A percentile compares a stretch with the other conserved stretches of the same genome.
Conservation (phyloP, 331 rosid genomes). For the Pyrus hybrid region DNA sequence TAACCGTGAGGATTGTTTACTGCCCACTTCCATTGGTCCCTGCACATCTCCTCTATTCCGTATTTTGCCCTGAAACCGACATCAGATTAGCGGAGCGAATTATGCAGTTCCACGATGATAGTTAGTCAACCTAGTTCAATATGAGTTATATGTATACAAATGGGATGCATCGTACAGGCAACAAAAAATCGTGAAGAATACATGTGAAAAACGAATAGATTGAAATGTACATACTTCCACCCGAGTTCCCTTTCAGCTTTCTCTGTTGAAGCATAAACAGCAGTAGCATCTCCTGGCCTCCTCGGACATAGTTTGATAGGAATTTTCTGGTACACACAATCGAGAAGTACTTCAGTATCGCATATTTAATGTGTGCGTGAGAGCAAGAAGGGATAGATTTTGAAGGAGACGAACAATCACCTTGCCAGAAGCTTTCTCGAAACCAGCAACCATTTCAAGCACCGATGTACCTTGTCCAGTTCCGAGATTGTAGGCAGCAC, state of each 20-base stretch:
- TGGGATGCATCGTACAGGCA: too few relatives aligned
- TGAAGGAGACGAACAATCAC: constrained; percentile 18
- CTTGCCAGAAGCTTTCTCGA: constrained; percentile 87
- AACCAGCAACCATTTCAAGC: constrained; percentile 87
- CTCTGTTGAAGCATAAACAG: constrained; percentile 86
- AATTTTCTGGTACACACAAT: constrained; percentile 52
- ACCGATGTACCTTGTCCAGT: constrained; percentile 90
- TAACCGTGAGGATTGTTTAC: constrained; percentile 84
- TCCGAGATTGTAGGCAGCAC: constrained; percentile 83
- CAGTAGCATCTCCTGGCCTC: constrained; percentile 88
- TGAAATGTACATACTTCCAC: constrained; percentile 58
- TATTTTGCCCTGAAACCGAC: constrained; percentile 67
- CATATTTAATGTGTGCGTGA: not conserved
- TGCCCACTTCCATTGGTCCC: constrained; percentile 99
- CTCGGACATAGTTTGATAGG: constrained; percentile 64
- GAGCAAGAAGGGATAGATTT: not conserved
- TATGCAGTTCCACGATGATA: not conserved
- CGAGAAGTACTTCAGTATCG: not conserved
- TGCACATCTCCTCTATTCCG: constrained; percentile 86
- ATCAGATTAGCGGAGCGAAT: not conserved
- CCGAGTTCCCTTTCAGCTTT: constrained; percentile 79
- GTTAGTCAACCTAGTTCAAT: too few relatives aligned
- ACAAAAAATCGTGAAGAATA: not conserved
- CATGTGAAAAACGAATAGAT: not conserved
- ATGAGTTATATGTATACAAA: too few relatives aligned